A percentile compares a stretch with the other conserved stretches of the same genome.
Evolutionary conservation across 2,329 filamentous ascomycete species (phyloP).

Genomic region (Pestalotiopsis sp.): DNA sequence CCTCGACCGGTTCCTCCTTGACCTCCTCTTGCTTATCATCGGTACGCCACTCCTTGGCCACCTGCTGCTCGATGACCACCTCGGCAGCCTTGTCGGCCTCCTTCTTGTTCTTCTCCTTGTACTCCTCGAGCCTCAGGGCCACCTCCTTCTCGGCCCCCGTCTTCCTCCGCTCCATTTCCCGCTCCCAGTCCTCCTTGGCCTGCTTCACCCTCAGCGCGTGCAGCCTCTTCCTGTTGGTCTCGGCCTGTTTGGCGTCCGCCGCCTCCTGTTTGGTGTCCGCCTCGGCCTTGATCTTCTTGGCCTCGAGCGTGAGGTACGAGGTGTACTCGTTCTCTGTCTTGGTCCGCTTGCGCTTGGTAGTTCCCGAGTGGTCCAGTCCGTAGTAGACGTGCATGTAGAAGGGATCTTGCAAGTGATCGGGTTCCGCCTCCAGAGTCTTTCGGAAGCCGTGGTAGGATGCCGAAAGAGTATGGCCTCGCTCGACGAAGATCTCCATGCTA

Average conservation of each 20-base stretch:
- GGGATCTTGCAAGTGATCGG: not conserved
- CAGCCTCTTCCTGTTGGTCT: not conserved
- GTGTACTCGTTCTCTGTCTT: not conserved
- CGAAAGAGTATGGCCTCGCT: not conserved
- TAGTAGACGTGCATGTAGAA: not conserved
- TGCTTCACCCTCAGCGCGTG: not conserved
- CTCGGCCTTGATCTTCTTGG: not conserved
- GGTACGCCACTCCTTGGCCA: not conserved
- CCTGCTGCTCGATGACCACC: not conserved
- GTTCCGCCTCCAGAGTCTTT: not conserved
- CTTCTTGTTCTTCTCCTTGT: not conserved
- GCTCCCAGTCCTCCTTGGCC: not conserved
- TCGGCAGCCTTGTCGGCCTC: not conserved
- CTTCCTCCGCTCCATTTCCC: not conserved
- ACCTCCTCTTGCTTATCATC: not conserved
- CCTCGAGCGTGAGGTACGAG: not conserved
- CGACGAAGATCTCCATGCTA: not conserved
- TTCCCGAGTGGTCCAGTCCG: not conserved
- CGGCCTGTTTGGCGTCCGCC: not conserved
- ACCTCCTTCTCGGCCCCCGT: not conserved
- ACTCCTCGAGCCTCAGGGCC: not conserved
- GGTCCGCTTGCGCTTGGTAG: not conserved
- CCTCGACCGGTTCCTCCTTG: too few species aligned
- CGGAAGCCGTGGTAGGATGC: not conserved
- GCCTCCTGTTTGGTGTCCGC: not conserved